These are phyloP conservation scores for Leccinum incarnatum DNA, from an alignment of 768 basidiomycete genomes.

Conservation along the genomic window DNA sequence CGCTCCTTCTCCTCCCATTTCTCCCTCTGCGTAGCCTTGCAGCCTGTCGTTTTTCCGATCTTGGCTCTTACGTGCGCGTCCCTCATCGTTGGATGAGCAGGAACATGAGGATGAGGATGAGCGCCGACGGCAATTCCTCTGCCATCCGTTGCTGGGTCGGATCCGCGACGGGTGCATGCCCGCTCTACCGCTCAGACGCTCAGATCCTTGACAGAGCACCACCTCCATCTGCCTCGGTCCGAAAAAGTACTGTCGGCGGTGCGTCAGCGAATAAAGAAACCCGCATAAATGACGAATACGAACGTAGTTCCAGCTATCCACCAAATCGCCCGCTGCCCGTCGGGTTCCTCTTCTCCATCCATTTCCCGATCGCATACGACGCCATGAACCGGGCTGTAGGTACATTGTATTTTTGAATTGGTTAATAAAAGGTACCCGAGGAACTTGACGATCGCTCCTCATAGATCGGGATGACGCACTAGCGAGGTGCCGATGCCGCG, in stretches of 20 bases:
- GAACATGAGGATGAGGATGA: neutral
- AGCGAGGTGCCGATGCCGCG: constrained; percentile 77
- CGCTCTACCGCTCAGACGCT: constrained; percentile 28
- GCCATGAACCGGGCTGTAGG: constrained; percentile 18
- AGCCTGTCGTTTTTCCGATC: neutral
- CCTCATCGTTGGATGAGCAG: neutral
- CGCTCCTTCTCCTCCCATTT: too few relatives aligned
- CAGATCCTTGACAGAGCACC: constrained; percentile 33
- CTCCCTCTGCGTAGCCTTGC: neutral
- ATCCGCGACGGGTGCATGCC: constrained; percentile 17
- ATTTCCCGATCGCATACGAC: constrained; percentile 16
- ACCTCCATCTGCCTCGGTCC: constrained; percentile 44
- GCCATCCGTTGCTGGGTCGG: constrained; percentile 22
- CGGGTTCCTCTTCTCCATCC: constrained; percentile 38
- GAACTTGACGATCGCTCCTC: too few relatives aligned
- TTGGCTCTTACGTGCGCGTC: neutral
- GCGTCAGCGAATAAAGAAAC: constrained; percentile 13
- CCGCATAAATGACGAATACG: neutral
- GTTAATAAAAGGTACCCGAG: too few relatives aligned
- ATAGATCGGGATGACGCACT: constrained; percentile 7
- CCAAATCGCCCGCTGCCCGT: constrained; percentile 37
- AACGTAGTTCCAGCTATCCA: constrained; percentile 54
- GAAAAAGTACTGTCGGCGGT: too few relatives aligned
- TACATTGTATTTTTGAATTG: too few relatives aligned
- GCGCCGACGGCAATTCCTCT: constrained; percentile 14